A percentile compares a stretch with the other conserved stretches of the same genome.
These are phyloP conservation scores for Lithocarpus polystachyus DNA, from an alignment of 306 rosid genomes.

Conservation along the genomic window DNA sequence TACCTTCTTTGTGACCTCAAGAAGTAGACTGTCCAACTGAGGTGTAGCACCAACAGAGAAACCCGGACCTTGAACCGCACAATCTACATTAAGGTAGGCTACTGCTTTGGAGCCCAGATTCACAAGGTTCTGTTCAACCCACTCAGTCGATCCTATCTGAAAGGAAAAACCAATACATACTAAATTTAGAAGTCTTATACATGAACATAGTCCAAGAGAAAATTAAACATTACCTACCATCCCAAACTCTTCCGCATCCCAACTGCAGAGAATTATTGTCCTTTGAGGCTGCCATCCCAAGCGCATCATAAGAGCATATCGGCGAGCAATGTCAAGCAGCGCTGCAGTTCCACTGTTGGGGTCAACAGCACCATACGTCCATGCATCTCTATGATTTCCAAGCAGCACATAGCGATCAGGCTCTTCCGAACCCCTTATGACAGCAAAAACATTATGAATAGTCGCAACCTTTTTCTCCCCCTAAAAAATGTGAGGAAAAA, in stretches of 20 bases:
- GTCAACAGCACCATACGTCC: constrained; percentile 96
- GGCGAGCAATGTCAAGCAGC: constrained; percentile 85
- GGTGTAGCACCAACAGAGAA: constrained; percentile 86
- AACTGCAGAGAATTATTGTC: constrained; percentile 46
- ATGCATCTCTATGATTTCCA: constrained; percentile 98
- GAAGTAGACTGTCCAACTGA: constrained; percentile 80
- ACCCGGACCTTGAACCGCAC: constrained; percentile 94
- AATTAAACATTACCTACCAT: constrained; percentile 29
- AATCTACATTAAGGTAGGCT: constrained; percentile 92
- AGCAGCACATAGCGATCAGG: constrained; percentile 89
- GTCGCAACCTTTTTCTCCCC: constrained; percentile 73
- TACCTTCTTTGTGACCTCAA: constrained; percentile 78
- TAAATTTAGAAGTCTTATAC: constrained; percentile 20
- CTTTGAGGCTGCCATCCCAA: constrained; percentile 82
- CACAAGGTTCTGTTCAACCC: constrained; percentile 93
- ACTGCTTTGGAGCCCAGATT: constrained; percentile 78
- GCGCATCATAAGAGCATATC: constrained; percentile 53
- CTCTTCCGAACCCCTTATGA: constrained; percentile 78
- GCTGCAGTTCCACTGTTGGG: constrained; percentile 97
- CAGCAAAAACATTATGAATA: constrained; percentile 75
- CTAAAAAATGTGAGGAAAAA: constrained; percentile 33
- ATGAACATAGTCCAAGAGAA: constrained; percentile 7
- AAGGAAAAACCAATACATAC: constrained; percentile 13
- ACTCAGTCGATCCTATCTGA: constrained; percentile 95
- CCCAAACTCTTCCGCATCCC: constrained; percentile 52